Evolutionary conservation across 2,329 filamentous ascomycete species (phyloP), one percentile per base, ranked within the genome.

Genomic region (Canariomyces notabilis): DNA sequence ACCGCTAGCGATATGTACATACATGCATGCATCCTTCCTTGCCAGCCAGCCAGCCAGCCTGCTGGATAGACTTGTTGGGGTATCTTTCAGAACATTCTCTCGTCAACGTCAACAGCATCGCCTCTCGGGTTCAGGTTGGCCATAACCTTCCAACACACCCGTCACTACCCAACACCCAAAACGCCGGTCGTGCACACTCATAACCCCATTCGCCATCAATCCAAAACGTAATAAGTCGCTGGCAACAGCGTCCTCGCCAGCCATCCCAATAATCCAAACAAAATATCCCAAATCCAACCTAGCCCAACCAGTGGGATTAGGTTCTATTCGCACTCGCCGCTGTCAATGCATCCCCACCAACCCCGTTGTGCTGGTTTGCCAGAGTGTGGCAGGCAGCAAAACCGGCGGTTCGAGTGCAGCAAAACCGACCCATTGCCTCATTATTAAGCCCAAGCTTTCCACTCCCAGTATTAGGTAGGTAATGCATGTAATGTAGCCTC

Each of bases 21-120:
- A 19, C 46, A 15, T 46, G n/a, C n/a, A n/a, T n/a, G n/a, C 15
- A 16, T 36, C 36, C 22, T 34, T 29, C 26, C 26, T 12, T 29
- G 26, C 26, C 26, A 11, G 26, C 26, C 37, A 31, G 36, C 40
- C 32, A 44, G 21, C 34, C 19, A 38, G 18, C 42, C 37, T 26
- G 42, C 46, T 44, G 50, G 44, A 48, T 48, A 46, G 40, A 35
- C 37, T 37, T 29, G 37, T n/a, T n/a, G 41, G 48, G 50, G 47
- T 50, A 50, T 52, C 44, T 52, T 42, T 31, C 38, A 21, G 33
- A 47, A 42, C 38, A 38, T 22, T 16, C 3, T 16, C 14, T 18
- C 26, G 4, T 29, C 26, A 35, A 19, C 33, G 9, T 18, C 33
- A 34, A 16, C 7, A 34, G 31, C 32, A 34, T n/a, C n/a, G n/a